phyloP scores from a whole-genome alignment of 2,329 filamentous ascomycete species.

The Cercospora nicotianae region DNA sequence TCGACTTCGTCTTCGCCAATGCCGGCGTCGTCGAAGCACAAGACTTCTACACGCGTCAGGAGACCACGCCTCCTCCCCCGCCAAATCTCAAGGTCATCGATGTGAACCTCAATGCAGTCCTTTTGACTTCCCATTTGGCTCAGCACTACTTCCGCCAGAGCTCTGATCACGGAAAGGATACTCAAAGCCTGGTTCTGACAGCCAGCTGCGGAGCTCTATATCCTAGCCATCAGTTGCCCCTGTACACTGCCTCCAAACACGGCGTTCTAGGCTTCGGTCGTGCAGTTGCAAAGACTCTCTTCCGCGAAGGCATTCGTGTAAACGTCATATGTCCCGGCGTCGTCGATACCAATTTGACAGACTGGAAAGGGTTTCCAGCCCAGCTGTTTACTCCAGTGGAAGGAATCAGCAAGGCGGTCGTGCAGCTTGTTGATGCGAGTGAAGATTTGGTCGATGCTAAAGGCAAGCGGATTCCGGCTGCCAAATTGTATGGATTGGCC shows the following conservation, averaged over 20 bases:
- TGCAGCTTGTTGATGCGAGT: conserved; percentile 36
- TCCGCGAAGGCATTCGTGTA: conserved; percentile 40
- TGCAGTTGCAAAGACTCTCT: conserved; percentile 40
- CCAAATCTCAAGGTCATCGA: conserved; percentile 42
- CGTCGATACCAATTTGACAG: conserved; percentile 42
- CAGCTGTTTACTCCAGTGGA: conserved; percentile 39
- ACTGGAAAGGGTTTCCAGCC: conserved; percentile 40
- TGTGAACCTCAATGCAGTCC: conserved; percentile 43
- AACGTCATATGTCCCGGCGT: conserved; percentile 44
- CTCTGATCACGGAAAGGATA: conserved; percentile 12
- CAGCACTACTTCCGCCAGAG: conserved; percentile 40
- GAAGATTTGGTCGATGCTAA: conserved; percentile 21
- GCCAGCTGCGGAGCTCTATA: conserved; percentile 21
- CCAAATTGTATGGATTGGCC: conserved; percentile 31
- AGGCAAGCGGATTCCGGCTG: conserved; percentile 14
- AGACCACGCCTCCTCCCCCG: conserved; percentile 26
- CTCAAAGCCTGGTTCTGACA: conserved; percentile 18
- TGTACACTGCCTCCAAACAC: conserved; percentile 45
- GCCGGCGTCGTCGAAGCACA: conserved; percentile 48
- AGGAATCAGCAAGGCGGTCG: conserved; percentile 35
- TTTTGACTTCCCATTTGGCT: conserved; percentile 42
- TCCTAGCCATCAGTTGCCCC: conserved; percentile 35
- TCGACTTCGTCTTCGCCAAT: conserved; percentile 55
- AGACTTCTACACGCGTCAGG: conserved; percentile 44
- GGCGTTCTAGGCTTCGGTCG: conserved; percentile 45